phyloP scores from a whole-genome alignment of 768 basidiomycete species.

The Mycena pura region DNA sequence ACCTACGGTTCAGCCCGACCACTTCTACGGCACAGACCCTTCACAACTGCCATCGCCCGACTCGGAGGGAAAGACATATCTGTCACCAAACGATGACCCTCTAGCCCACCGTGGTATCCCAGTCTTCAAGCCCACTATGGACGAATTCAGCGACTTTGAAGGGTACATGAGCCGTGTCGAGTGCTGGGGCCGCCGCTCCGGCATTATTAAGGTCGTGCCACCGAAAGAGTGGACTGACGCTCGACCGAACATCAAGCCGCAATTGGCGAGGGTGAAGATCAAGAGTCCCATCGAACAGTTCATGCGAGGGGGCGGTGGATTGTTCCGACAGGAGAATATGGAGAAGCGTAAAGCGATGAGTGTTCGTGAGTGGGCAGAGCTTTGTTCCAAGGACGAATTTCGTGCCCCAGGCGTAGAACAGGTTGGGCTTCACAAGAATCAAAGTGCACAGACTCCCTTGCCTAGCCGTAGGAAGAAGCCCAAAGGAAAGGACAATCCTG shows the following conservation, averaged over 20 bases:
- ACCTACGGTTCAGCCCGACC: constrained; percentile 72
- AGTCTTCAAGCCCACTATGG: constrained; percentile 93
- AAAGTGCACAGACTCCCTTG: constrained; percentile 24
- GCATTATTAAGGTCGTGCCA: constrained; percentile 96
- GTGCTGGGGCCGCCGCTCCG: constrained; percentile 88
- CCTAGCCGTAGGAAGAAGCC: constrained; percentile 53
- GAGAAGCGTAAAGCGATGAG: constrained; percentile 87
- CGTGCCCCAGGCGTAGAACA: constrained; percentile 77
- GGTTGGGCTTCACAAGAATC: constrained; percentile 57
- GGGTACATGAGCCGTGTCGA: constrained; percentile 86
- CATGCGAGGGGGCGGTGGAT: constrained; percentile 85
- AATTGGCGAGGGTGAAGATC: constrained; percentile 78
- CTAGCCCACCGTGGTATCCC: constrained; percentile 89
- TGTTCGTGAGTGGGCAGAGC: constrained; percentile 86
- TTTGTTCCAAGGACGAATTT: constrained; percentile 74
- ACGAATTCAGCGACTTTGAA: constrained; percentile 93
- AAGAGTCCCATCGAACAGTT: constrained; percentile 92
- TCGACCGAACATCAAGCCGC: constrained; percentile 74
- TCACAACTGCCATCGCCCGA: constrained; percentile 61
- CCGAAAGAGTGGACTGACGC: constrained; percentile 88
- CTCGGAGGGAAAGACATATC: constrained; percentile 68
- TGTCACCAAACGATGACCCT: constrained; percentile 83
- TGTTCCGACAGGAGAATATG: constrained; percentile 91
- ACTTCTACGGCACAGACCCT: constrained; percentile 74
- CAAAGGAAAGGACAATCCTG: constrained; percentile 52